A percentile compares a stretch with the other conserved stretches of the same genome.
These are phyloP conservation scores for Bruguiera hainesii DNA, from an alignment of 441 rosid genomes.

Conservation along the genomic window DNA sequence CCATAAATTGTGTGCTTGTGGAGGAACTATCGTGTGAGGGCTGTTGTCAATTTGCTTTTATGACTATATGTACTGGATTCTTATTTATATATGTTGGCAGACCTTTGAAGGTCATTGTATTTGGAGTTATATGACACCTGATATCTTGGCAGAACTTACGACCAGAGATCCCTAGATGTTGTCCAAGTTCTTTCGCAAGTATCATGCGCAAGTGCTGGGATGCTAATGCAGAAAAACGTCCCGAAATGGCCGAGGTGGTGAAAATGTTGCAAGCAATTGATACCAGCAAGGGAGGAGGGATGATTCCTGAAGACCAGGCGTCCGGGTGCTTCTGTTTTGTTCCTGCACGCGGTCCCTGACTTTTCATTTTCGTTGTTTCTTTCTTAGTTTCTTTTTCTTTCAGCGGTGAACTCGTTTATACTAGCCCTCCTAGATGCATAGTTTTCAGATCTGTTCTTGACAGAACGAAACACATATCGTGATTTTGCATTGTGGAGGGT, in stretches of 20 bases:
- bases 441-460: too few relatives aligned
- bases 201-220: constrained; percentile 89
- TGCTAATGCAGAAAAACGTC: constrained; percentile 61
- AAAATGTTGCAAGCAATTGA: constrained; percentile 68
- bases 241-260: constrained; percentile 86
- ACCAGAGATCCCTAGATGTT: constrained; percentile 85
- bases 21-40: too few relatives aligned
- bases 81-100: neutral
- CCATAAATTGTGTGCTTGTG: too few relatives aligned
- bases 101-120: neutral
- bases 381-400: neutral
- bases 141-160: constrained; percentile 55
- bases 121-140: constrained; percentile 3
- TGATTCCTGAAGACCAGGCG: constrained; percentile 75
- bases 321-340: constrained; percentile 69
- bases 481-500: too few relatives aligned
- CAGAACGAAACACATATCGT: too few relatives aligned
- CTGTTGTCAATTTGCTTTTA: too few relatives aligned
- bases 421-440: neutral
- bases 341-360: constrained; percentile 70
- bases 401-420: neutral
- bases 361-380: neutral
- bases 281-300: constrained; percentile 89
- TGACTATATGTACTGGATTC: too few relatives aligned
- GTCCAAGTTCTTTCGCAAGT: constrained; percentile 60